These are phyloP conservation scores for Podila clonocystis DNA, from an alignment of 192 early-diverging fungal genomes.

Conservation along the genomic window DNA sequence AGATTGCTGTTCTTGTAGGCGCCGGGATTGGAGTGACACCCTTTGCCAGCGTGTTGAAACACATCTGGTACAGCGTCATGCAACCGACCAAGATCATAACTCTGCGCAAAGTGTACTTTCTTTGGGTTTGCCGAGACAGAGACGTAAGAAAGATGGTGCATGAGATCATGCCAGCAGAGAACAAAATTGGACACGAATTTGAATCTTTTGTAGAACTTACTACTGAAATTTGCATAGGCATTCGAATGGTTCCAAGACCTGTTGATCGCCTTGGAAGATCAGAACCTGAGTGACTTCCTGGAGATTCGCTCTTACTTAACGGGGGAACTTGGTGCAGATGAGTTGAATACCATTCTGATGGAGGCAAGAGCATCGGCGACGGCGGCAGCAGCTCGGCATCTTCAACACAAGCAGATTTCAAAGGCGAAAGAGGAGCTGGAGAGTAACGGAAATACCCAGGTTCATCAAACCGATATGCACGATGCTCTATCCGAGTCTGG, in stretches of 20 bases:
- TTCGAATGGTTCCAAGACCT: conserved; percentile 93
- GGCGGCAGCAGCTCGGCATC: conserved; percentile 14
- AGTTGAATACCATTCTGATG: conserved; percentile 72
- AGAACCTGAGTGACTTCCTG: conserved; percentile 75
- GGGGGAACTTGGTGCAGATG: conserved; percentile 69
- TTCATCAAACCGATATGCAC: not conserved
- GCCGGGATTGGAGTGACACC: conserved; percentile 89
- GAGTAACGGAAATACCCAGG: not conserved
- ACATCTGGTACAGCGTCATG: conserved; percentile 61
- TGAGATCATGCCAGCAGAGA: not conserved
- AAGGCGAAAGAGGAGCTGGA: not conserved
- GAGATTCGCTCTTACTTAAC: conserved; percentile 88
- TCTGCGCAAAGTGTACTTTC: conserved; percentile 87
- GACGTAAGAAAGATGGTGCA: conserved; percentile 51
- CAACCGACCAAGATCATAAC: conserved; percentile 41
- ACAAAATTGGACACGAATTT: too few species aligned
- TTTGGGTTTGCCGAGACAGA: conserved; percentile 88
- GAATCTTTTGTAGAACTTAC: too few species aligned
- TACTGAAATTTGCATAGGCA: conserved; percentile 28
- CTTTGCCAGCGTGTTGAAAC: conserved; percentile 76
- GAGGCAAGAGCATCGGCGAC: conserved; percentile 68
- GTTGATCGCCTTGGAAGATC: conserved; percentile 82
- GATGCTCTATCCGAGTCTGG: not conserved
- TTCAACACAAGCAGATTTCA: not conserved
- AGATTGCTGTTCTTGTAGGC: conserved; percentile 71